Base-by-base conservation (phyloP, 805 yeast species). In the Kodamaea leandrae region DNA sequence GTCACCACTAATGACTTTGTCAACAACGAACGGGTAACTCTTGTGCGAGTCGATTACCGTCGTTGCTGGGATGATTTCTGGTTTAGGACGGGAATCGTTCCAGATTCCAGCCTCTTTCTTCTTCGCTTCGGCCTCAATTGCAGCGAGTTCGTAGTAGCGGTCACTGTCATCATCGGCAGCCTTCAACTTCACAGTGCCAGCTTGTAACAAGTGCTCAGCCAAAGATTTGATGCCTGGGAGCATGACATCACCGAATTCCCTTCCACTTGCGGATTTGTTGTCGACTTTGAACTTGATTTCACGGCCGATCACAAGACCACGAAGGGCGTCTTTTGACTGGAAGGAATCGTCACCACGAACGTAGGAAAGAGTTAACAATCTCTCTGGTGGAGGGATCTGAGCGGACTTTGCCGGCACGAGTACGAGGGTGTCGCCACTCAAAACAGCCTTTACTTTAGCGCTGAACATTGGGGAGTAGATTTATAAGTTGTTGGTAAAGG, bases 1-100 rank as follows among this genome's bases (percentile, higher is more conserved):
- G 62, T 87, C 96, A 36, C 96, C 96, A 47, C 82, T 68, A 44
- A 86, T 71, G 23, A 83, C 93, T 52, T 76, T 80, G 61, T 87
- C 95, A 18, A 87, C 82, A 42, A 87, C 74, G 36, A 77, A 60
- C 18, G 80, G 77, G n/a, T 60, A 41, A 12, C 53, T 49, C 39
- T 55, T 56, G 6, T 78, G 70, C 13, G 57, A 59, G 13, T 34
- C 19, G 33, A 64, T 57, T 27, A 68, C 61, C 4, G 45, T 48
- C 8, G 62, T 64, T 23, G 76, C 45, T 4, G 50, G 44, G 16
- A 64, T 53, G 16, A 49, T 17, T 9, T 52, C 58, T 6, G 57
- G 48, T 19, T 21, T 21, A 2, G 36, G 21, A 10, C 21, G 6
- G 20, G 19, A 4, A 13, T n/a, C 20, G 4, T 24, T 54, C 88